Evolutionary conservation across 2,329 filamentous ascomycete species (phyloP).

Genomic region (Colletotrichum tamarilloi): DNA sequence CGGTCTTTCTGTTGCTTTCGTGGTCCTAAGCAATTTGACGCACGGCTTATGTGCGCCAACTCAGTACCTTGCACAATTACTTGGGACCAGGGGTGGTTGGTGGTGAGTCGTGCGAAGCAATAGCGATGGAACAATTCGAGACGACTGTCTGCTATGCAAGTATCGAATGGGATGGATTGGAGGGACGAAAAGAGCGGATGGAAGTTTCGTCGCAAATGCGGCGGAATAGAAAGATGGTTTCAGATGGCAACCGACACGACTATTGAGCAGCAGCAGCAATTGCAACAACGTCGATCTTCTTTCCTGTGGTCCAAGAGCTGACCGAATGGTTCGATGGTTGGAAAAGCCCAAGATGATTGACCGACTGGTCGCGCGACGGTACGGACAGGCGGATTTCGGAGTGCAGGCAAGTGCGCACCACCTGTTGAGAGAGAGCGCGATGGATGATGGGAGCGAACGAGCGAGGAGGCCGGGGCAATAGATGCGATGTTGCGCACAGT

Average conservation of each 20-base stretch:
- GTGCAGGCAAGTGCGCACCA: background rate
- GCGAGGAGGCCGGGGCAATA: background rate
- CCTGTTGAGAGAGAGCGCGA: background rate
- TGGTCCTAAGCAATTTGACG: constrained; percentile 17
- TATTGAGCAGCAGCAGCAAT: background rate
- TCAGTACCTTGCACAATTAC: constrained; percentile 19
- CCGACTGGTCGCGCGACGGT: background rate
- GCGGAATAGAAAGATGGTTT: background rate
- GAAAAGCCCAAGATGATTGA: background rate
- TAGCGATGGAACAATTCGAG: constrained; percentile 3
- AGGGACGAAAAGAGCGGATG: constrained; percentile 3
- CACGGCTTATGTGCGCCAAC: constrained; percentile 25
- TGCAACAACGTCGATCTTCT: background rate
- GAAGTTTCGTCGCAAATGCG: constrained; percentile 1
- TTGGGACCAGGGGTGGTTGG: constrained; percentile 11
- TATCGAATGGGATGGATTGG: background rate
- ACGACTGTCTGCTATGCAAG: background rate
- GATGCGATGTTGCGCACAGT: constrained; percentile 25
- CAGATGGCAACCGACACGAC: background rate
- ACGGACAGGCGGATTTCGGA: background rate
- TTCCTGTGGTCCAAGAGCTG: constrained; percentile 1
- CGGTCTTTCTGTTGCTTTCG: background rate
- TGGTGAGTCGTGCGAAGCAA: background rate
- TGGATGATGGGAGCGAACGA: background rate
- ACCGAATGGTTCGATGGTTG: constrained; percentile 28